Conservation (phyloP, 306 rosid species). For the Corylus heterophylla region DNA sequence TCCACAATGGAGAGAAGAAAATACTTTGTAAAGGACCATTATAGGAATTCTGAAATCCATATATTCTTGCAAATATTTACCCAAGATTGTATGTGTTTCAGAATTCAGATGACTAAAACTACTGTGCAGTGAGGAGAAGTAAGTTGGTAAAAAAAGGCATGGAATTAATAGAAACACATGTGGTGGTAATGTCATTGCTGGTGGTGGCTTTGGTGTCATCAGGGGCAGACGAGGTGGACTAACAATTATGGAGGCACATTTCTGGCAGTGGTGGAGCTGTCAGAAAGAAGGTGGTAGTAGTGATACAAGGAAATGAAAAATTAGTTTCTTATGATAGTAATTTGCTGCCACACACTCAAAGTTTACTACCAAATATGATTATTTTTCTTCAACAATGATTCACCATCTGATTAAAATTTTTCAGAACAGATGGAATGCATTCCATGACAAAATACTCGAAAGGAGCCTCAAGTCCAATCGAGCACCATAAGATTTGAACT, state of each 20-base stretch:
- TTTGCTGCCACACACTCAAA: background rate
- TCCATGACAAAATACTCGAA: background rate
- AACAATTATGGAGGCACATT: background rate
- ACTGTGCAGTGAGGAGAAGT: background rate
- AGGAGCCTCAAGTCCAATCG: slow-evolving; percentile 8
- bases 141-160: background rate
- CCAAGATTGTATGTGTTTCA: background rate
- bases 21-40: background rate
- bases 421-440: background rate
- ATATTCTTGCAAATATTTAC: background rate
- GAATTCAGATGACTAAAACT: background rate
- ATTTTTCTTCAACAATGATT: background rate
- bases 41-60: background rate
- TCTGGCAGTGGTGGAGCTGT: background rate
- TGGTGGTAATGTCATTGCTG: background rate
- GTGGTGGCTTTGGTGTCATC: background rate
- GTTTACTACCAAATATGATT: background rate
- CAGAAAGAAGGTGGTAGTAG: slow-evolving; percentile 4
- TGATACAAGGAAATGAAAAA: background rate
- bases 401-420: background rate
- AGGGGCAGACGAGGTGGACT: slow-evolving; percentile 7
- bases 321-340: background rate
- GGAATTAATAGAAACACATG: background rate
- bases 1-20: background rate
- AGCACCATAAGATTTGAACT: slow-evolving; percentile 11